Evolutionary conservation across 768 basidiomycete genomes (phyloP), one percentile per base, ranked within the genome.

Genomic region (Leccinum subgranulosum): DNA sequence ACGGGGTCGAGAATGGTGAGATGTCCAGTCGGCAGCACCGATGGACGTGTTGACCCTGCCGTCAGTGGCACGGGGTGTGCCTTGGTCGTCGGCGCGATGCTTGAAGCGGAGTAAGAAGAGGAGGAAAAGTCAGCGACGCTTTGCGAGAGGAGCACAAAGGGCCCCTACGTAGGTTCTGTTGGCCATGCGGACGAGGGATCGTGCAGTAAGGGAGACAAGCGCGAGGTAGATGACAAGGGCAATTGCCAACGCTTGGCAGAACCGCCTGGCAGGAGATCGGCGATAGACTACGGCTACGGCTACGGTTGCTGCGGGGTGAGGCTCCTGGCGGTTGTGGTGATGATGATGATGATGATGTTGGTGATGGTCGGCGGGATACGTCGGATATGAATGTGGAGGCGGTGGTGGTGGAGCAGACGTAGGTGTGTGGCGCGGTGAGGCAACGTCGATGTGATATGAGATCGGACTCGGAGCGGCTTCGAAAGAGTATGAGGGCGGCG

Each of bases 1-100:
- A 17, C 14, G 25, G 0, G 69, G 66, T 3, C 19, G 41, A 7
- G 29, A 0, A 0, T 56, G 57, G 27, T 66, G 59, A 2, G 53
- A 10, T 4, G 58, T 31, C 71, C 71, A 70, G 41, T 63, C 14
- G 21, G 29, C 29, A 7, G n/a, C 10, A 9, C n/a, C 0, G 39
- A 41, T 41, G 39, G 39, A 41, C n/a, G 39, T 41, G n/a, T 10
- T 41, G 39, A 41, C 10, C n/a, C n/a, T 41, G n/a, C 39, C 39
- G 9, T 41, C 39, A 41, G 39, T 41, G n/a, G 39, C 39, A 19
- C 39, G 39, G 39, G 39, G 39, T 19, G 39, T 10, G 4, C 39
- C 39, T 41, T n/a, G 39, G n/a, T 11, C 39, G 39, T 19, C 39
- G 39, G 39, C n/a, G 39, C 10, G 39, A 41, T n/a, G n/a, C 39